phyloP scores from a whole-genome alignment of 2,329 filamentous ascomycete species.

The Alternaria ventricosa region DNA sequence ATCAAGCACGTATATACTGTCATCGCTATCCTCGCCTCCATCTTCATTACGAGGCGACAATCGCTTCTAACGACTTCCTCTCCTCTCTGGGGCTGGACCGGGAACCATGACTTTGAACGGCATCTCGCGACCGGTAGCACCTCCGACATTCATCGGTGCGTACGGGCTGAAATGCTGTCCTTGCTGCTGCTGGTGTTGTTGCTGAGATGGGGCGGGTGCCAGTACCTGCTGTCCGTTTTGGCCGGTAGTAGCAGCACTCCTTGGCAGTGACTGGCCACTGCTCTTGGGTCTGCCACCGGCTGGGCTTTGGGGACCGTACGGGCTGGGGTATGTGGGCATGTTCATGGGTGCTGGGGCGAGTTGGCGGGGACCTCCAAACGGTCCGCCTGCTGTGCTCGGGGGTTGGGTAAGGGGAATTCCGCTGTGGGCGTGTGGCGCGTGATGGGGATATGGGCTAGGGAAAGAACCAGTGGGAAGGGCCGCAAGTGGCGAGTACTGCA shows the following conservation, averaged over 20 bases:
- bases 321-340: slow-evolving; percentile 34
- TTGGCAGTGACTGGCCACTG: slow-evolving; percentile 23
- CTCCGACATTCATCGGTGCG: slow-evolving; percentile 23
- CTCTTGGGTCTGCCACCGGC: slow-evolving; percentile 30
- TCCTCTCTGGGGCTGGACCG: slow-evolving; percentile 33
- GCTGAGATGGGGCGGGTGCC: slow-evolving; percentile 38
- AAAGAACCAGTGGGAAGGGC: slow-evolving; percentile 32
- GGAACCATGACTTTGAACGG: slow-evolving; percentile 43
- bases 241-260: slow-evolving; percentile 7
- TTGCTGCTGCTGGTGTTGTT: slow-evolving; percentile 4
- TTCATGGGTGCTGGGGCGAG: slow-evolving; percentile 35
- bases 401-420: slow-evolving; percentile 15
- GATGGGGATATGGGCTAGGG: slow-evolving; percentile 10
- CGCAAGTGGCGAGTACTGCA: slow-evolving; percentile 37
- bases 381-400: slow-evolving; percentile 13
- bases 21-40: neutral
- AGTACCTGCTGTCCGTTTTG: slow-evolving; percentile 33
- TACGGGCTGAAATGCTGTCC: slow-evolving; percentile 34
- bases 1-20: slow-evolving; percentile 6
- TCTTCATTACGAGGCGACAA: neutral
- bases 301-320: slow-evolving; percentile 38
- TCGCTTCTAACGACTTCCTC: slow-evolving; percentile 37
- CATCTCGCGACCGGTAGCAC: slow-evolving; percentile 24
- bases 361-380: slow-evolving; percentile 21
- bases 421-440: slow-evolving; percentile 20